Evolutionary conservation across 2,329 filamentous ascomycete species (phyloP).

Genomic region (Trichoderma breve): DNA sequence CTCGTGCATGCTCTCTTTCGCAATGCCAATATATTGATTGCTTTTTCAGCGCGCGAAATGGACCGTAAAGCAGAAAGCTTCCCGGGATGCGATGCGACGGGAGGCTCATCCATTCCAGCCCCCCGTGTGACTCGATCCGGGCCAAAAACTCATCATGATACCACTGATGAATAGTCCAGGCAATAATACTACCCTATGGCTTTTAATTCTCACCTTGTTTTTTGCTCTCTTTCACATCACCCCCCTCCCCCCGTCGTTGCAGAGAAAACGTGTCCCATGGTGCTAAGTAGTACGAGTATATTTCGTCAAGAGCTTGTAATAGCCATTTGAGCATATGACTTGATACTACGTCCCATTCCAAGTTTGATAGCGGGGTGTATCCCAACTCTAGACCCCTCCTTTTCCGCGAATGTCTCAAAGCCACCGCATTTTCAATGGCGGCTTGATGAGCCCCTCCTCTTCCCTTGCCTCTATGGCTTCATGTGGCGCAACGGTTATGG

Average conservation of each 20-base stretch:
- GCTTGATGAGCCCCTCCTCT: background rate
- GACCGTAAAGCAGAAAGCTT: background rate
- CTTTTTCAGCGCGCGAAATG: background rate
- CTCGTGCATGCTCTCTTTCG: background rate
- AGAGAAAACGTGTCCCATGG: background rate
- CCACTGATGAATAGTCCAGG: background rate
- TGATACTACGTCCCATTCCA: background rate
- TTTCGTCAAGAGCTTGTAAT: conserved; percentile 1
- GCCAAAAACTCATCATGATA: background rate
- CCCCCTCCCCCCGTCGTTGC: background rate
- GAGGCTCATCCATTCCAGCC: background rate
- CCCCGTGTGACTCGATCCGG: background rate
- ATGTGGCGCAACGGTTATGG: conserved; percentile 1
- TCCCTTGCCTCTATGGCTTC: background rate
- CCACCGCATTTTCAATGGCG: background rate
- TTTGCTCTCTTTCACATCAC: background rate
- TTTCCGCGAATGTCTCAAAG: background rate
- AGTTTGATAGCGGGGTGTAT: background rate
- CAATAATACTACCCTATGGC: background rate
- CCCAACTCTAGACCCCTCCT: background rate
- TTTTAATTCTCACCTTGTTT: background rate
- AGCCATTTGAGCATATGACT: background rate
- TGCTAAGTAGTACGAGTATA: background rate
- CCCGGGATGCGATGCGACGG: background rate
- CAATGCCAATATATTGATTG: conserved; percentile 16